Evolutionary conservation across 306 rosid species (phyloP).

Genomic region (Gastrolobium bilobum): DNA sequence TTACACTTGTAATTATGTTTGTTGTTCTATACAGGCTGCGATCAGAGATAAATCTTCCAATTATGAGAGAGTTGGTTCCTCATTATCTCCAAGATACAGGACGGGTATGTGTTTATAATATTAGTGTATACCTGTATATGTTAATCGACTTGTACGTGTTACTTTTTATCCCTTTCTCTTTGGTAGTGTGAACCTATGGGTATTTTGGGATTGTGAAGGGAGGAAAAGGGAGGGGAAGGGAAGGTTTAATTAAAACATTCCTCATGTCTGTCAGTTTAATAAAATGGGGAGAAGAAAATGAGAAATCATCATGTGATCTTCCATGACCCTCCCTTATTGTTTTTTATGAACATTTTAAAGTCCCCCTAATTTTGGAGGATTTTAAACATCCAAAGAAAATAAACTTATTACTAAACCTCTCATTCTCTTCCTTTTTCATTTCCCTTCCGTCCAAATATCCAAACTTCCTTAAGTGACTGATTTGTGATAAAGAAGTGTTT

Average conservation of each 20-base stretch:
- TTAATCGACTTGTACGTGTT: constrained; percentile 4
- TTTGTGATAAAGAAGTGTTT: background rate
- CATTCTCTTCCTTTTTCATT: constrained; percentile 10
- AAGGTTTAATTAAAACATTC: background rate
- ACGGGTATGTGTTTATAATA: constrained; percentile 71
- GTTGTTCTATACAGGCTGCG: constrained; percentile 76
- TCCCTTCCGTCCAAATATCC: background rate
- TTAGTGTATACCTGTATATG: constrained; percentile 31
- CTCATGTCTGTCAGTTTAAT: constrained; percentile 5
- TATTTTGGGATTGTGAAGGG: constrained; percentile 25
- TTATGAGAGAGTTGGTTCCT: constrained; percentile 94
- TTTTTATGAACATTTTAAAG: constrained; percentile 11
- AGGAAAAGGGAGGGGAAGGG: background rate
- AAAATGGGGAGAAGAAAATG: constrained; percentile 1
- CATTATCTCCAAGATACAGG: constrained; percentile 96
- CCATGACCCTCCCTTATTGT: background rate
- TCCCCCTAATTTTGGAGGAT: constrained; percentile 18
- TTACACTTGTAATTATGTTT: constrained; percentile 3
- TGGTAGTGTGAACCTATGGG: constrained; percentile 28
- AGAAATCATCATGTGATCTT: constrained; percentile 9
- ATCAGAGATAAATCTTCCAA: constrained; percentile 89
- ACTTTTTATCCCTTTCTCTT: constrained; percentile 20
- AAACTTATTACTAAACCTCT: background rate
- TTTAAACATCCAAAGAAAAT: constrained; percentile 22
- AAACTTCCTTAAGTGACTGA: background rate